Evolutionary conservation across 192 early-diverging fungal species (phyloP).

Genomic region (Coemansia sp.): DNA sequence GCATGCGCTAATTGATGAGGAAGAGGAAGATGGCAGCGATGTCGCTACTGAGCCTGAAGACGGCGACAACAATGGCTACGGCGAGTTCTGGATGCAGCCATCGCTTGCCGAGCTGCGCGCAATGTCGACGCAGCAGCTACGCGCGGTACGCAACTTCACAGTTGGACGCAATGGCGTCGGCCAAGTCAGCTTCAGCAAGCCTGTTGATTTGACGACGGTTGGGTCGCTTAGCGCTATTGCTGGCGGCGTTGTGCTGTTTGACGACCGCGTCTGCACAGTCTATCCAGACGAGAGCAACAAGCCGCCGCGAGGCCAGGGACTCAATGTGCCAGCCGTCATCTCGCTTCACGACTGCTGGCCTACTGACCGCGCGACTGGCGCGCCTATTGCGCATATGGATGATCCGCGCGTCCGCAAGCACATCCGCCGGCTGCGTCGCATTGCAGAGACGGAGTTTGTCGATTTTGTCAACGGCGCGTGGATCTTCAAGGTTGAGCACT

Average conservation of each 20-base stretch:
- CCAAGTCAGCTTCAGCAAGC: slow-evolving; percentile 72
- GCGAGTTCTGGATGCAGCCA: slow-evolving; percentile 76
- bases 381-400: slow-evolving; percentile 64
- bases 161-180: slow-evolving; percentile 74
- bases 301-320: slow-evolving; percentile 78
- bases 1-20: background rate
- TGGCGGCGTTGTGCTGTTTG: slow-evolving; percentile 79
- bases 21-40: slow-evolving; percentile 6
- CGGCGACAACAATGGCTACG: slow-evolving; percentile 11
- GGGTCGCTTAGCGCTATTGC: slow-evolving; percentile 68
- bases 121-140: slow-evolving; percentile 71
- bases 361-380: slow-evolving; percentile 73
- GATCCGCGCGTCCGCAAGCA: slow-evolving; percentile 73
- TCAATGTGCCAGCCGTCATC: slow-evolving; percentile 87
- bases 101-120: slow-evolving; percentile 68
- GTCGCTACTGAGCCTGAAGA: slow-evolving; percentile 19
- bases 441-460: slow-evolving; percentile 80
- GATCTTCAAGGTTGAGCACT: slow-evolving; percentile 91
- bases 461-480: slow-evolving; percentile 80
- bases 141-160: slow-evolving; percentile 71
- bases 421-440: slow-evolving; percentile 66
- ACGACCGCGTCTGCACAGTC: slow-evolving; percentile 68
- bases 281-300: slow-evolving; percentile 83
- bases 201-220: slow-evolving; percentile 77
- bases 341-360: slow-evolving; percentile 83